A percentile compares a stretch with the other conserved stretches of the same genome.
Conservation (phyloP, 2,329 filamentous ascomycete species). For the Cytospora paraplurivora region DNA sequence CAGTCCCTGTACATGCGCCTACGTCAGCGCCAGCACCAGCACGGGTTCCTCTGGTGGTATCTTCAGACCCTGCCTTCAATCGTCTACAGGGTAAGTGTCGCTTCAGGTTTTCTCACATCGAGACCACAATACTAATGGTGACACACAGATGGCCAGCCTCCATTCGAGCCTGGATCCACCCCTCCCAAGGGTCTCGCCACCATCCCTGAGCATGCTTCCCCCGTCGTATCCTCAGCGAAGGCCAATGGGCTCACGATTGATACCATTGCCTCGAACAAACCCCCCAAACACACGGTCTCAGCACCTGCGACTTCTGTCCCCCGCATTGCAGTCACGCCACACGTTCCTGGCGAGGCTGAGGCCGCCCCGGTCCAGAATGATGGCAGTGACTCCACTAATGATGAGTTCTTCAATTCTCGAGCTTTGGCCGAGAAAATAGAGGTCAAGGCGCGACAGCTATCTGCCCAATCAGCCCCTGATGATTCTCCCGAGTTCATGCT, state of each 20-base stretch:
- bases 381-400: conserved; percentile 8
- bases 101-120: not conserved
- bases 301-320: conserved; percentile 19
- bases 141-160: not conserved
- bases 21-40: not conserved
- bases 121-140: not conserved
- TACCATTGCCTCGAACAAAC: not conserved
- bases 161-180: not conserved
- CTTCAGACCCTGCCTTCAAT: not conserved
- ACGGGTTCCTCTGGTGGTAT: not conserved
- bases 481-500: conserved; percentile 7
- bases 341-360: conserved; percentile 7
- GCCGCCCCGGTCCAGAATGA: conserved; percentile 10
- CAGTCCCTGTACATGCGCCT: not conserved
- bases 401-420: conserved; percentile 14
- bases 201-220: conserved; percentile 22
- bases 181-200: conserved; percentile 12
- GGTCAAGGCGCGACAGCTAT: conserved; percentile 12
- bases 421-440: conserved; percentile 12
- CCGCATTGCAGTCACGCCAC: conserved; percentile 4
- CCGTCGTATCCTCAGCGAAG: not conserved
- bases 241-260: not conserved
- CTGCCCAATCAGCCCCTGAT: conserved; percentile 19
- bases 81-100: not conserved
- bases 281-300: conserved; percentile 9